Conservation (phyloP, 768 basidiomycete genomes). For the Mycena floridula region DNA sequence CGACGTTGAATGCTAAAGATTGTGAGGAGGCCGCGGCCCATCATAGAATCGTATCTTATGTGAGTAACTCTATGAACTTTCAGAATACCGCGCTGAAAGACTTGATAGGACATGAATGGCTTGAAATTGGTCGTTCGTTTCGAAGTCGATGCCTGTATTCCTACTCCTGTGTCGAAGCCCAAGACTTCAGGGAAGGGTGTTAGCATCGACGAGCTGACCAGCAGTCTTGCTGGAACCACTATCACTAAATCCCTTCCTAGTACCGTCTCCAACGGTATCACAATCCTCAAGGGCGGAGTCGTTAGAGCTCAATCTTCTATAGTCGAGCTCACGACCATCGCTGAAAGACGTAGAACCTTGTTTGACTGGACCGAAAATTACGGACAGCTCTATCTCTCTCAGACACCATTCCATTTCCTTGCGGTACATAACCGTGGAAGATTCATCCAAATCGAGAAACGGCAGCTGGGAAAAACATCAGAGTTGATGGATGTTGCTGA, state of each 20-base stretch:
- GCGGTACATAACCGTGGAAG: slow-evolving; percentile 32
- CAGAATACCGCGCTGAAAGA: too few species aligned
- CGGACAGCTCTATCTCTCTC: slow-evolving; percentile 44
- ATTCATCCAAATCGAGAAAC: slow-evolving; percentile 26
- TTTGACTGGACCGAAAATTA: slow-evolving; percentile 39
- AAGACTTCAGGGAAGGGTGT: background rate
- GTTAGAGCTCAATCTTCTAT: slow-evolving; percentile 26
- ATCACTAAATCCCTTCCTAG: slow-evolving; percentile 5
- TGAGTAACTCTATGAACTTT: too few species aligned
- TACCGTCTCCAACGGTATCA: background rate
- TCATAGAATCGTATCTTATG: slow-evolving; percentile 58
- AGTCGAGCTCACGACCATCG: slow-evolving; percentile 28
- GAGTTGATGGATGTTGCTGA: slow-evolving; percentile 5
- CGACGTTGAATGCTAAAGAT: slow-evolving; percentile 39
- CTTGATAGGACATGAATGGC: slow-evolving; percentile 30
- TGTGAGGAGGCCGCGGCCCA: slow-evolving; percentile 51
- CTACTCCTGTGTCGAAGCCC: background rate
- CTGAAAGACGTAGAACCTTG: slow-evolving; percentile 1
- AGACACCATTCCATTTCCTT: slow-evolving; percentile 36
- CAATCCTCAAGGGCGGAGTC: slow-evolving; percentile 15
- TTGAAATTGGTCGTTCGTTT: slow-evolving; percentile 36
- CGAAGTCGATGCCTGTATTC: slow-evolving; percentile 27
- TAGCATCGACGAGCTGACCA: slow-evolving; percentile 16
- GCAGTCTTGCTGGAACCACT: slow-evolving; percentile 17
- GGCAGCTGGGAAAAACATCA: slow-evolving; percentile 16